Base-by-base conservation (phyloP, 768 basidiomycete species). In the Lactarius indigo region DNA sequence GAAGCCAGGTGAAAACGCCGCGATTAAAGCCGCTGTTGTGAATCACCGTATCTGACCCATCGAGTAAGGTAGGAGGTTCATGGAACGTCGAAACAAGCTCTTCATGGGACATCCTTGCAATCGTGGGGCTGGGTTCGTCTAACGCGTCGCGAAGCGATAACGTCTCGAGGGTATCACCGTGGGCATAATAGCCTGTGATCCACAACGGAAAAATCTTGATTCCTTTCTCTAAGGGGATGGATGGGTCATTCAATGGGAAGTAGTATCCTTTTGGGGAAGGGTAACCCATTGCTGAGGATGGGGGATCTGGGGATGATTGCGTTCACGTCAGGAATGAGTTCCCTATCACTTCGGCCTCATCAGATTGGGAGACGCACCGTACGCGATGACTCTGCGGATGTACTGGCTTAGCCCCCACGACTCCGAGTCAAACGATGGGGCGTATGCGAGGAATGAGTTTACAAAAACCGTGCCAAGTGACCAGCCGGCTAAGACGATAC, bases 141-240 rank as follows among this genome's bases (percentile, higher is more conserved):
- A 20, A 56, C 7, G 54, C 18, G 1, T 31, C 9, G 1, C 26
- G 54, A 7, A 30, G 5, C 6, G 54, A 56, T 17, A 57, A 3
- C 33, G 57, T 57, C 15, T 57, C 57, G 30, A 37, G 57, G 4
- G 57, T 57, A n/a, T 57, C 35, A 23, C 57, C 57, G 57, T 57
- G 57, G 18, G 30, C 0, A 37, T 57, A 57, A 23, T 57, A 57
- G 6, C 57, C n/a, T 3, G 57, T 57, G 57, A 35, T 0, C 57
- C 33, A 37, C 33, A 57, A 23, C 6, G 33, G 20, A 23, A 57
- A 57, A 2, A 12, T 37, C 9, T 57, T 37, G 9, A n/a, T 12
- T 0, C 18, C 33, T n/a, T 57, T 33, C 10, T 23, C 57, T n/a
- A 20, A 33, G 31, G 57, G 2, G 20, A 57, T 57, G 35, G 57